Base-by-base conservation (phyloP, 345 rosid species). In the Hibiscus trionum region DNA sequence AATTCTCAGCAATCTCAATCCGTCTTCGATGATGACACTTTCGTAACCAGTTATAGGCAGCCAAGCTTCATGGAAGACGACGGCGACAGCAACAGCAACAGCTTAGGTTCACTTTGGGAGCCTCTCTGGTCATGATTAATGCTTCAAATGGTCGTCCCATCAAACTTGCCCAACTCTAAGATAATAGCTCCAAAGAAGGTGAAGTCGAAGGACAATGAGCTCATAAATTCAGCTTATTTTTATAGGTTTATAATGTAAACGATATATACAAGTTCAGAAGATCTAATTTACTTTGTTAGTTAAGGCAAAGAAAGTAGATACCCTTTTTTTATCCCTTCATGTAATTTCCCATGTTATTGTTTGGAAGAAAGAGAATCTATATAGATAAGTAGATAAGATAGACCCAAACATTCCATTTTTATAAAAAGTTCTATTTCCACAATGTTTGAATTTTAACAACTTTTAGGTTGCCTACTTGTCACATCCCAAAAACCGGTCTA, bases 111-210 rank as follows among this genome's bases (percentile, higher is more conserved):
- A 12, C 66, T 80, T 37, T 86, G 88, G 91, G 91, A 86, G 72
- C 84, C 91, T 65, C 90, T 88, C 44, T 88, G 88, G 91, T 75
- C 90, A 78, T 88, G 82, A 87, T 73, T 66, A 73, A 75, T 72
- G 56, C 27, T 19, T 49, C 1, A 12, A 49, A 11, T 6, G 1
- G 24, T 55, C 15, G 5, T 52, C 19, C 66, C 71, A 29, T 72
- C 66, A 79, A 75, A 77, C 69, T 80, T 79, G 78, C 82, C 76
- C 61, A 83, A 49, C 17, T 49, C 55, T 4, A 49, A 49, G 55
- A 6, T 49, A 49, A 15, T 3, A 6, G 53, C 53, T 49, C n/a
- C 16, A 49, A 49, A 49, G 55, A 15, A 83, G 84, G 84, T 72
- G 84, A 66, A 55, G 31, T 66, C 42, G 39, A 72, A 60, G 81